A percentile compares a stretch with the other conserved stretches of the same genome.
These are phyloP conservation scores for Secale cereale DNA, from an alignment of 176 grass and related monocot genomes.

Conservation along the genomic window DNA sequence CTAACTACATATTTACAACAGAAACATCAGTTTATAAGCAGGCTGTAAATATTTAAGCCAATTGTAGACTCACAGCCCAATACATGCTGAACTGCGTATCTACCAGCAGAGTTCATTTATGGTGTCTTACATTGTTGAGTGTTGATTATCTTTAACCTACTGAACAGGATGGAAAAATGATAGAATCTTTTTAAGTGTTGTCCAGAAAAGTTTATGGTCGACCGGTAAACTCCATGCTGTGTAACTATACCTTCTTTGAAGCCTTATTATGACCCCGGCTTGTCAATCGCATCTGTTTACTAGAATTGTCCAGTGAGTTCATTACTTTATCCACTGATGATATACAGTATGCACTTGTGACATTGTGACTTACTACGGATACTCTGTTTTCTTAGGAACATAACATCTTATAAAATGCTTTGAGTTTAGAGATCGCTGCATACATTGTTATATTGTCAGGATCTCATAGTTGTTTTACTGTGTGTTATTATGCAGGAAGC, in stretches of 20 bases:
- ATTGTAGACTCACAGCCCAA: background rate
- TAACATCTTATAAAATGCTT: background rate
- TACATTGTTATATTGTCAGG: background rate
- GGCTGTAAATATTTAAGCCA: background rate
- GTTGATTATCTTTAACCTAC: background rate
- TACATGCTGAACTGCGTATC: background rate
- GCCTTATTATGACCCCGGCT: background rate
- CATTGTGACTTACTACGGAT: background rate
- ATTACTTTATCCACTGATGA: background rate
- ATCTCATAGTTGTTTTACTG: background rate
- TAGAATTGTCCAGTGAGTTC: background rate
- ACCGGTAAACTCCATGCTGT: background rate
- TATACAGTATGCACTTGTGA: background rate
- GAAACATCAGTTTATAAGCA: background rate
- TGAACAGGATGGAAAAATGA: background rate
- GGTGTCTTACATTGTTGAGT: background rate
- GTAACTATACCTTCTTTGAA: background rate
- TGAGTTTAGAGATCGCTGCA: background rate
- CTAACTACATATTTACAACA: background rate
- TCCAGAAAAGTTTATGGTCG: background rate
- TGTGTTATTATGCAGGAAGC: conserved; percentile 47
- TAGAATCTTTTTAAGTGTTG: background rate
- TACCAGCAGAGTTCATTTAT: background rate
- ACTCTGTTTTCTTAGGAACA: background rate
- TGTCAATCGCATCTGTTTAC: background rate